A percentile compares a stretch with the other conserved stretches of the same genome.
These are phyloP conservation scores for Torrubiella hemipterigena DNA, from an alignment of 2,329 filamentous ascomycete species.

Conservation along the genomic window DNA sequence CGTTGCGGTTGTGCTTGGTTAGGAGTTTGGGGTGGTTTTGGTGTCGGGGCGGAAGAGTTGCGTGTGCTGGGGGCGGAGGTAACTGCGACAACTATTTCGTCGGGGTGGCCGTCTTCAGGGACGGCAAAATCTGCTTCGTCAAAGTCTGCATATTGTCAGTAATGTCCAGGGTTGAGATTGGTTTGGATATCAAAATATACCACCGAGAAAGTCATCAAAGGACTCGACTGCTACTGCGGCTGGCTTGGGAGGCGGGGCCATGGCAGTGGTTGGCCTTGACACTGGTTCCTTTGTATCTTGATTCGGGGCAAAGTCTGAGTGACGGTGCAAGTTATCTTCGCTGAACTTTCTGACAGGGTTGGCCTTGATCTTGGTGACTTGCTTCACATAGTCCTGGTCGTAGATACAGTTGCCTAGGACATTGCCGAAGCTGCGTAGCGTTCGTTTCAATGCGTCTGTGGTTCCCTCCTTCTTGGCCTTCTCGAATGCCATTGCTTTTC, in stretches of 20 bases:
- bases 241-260: slow-evolving; percentile 1
- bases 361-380: slow-evolving; percentile 82
- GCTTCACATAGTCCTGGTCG: slow-evolving; percentile 84
- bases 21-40: slow-evolving; percentile 5
- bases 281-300: slow-evolving; percentile 7
- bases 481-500: slow-evolving; percentile 91
- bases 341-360: slow-evolving; percentile 62
- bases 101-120: slow-evolving; percentile 57
- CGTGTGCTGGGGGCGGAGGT: not conserved
- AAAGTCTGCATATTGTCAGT: slow-evolving; percentile 43
- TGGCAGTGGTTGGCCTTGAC: not conserved
- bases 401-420: slow-evolving; percentile 98
- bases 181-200: slow-evolving; percentile 29
- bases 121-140: slow-evolving; percentile 69
- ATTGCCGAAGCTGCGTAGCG: slow-evolving; percentile 86
- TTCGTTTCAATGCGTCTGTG: slow-evolving; percentile 84
- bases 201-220: slow-evolving; percentile 39
- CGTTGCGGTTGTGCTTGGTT: slow-evolving; percentile 1
- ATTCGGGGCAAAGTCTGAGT: slow-evolving; percentile 51
- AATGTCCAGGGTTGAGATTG: too few species aligned
- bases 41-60: too few species aligned
- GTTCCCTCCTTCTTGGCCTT: slow-evolving; percentile 98
- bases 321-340: slow-evolving; percentile 67
- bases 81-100: slow-evolving; percentile 55
- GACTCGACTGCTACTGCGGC: slow-evolving; percentile 19